Conservation (phyloP, 2,329 filamentous ascomycete species). For the Zymoseptoria crescenta region DNA sequence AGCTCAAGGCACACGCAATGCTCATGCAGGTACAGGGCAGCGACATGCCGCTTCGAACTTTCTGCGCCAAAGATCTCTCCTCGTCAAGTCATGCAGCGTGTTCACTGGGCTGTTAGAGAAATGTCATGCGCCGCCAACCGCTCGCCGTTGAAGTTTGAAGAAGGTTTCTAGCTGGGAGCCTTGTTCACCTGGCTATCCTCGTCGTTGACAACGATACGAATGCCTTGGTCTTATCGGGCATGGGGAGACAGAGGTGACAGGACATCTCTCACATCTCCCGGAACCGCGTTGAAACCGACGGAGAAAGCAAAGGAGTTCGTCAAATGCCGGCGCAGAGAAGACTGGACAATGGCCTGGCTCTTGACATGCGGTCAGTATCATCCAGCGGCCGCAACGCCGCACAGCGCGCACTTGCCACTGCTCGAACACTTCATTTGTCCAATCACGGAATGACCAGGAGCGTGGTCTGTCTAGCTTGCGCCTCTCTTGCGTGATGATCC, state of each 20-base stretch:
- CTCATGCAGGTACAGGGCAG: constrained; percentile 15
- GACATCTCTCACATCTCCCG: not conserved
- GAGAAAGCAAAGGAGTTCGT: not conserved
- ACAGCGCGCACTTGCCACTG: not conserved
- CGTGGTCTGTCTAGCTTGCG: constrained; percentile 10
- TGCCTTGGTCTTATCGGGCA: not conserved
- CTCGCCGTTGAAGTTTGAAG: not conserved
- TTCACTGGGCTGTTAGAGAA: constrained; percentile 3
- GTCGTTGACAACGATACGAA: not conserved
- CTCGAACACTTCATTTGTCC: constrained; percentile 3
- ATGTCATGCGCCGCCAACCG: not conserved
- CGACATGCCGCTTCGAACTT: constrained; percentile 3
- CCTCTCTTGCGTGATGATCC: constrained; percentile 22
- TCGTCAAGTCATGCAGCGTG: constrained; percentile 6
- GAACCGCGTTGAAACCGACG: no score
- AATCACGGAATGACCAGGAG: constrained; percentile 6
- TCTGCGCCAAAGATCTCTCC: constrained; percentile 2
- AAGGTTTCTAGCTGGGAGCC: not conserved
- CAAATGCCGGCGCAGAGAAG: not conserved
- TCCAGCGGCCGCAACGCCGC: not conserved
- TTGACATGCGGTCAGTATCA: not conserved
- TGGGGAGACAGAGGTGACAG: not conserved
- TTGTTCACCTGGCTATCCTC: not conserved
- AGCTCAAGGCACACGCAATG: constrained; percentile 6
- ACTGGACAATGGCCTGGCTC: not conserved